These are phyloP conservation scores for Lepiota subincarnata DNA, from an alignment of 768 basidiomycete genomes.

Conservation along the genomic window DNA sequence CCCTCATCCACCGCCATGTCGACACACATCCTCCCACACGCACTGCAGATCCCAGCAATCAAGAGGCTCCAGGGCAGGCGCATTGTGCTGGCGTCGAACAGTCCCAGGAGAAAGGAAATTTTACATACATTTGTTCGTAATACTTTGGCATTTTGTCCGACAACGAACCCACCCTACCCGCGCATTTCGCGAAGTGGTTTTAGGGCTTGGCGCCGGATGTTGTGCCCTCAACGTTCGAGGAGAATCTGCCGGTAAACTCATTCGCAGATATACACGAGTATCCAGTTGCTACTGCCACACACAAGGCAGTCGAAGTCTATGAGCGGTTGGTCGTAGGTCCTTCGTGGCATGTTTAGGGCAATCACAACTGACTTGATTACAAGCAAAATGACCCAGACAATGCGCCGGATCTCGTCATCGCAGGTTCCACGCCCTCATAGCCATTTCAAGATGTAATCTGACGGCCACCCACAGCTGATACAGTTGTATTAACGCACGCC, in stretches of 20 bases:
- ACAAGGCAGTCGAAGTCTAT: slow-evolving; percentile 35
- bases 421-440: slow-evolving; percentile 42
- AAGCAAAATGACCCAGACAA: slow-evolving; percentile 38
- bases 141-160: not conserved
- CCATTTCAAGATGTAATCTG: not conserved
- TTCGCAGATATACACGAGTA: slow-evolving; percentile 57
- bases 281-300: slow-evolving; percentile 34
- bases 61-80: slow-evolving; percentile 70
- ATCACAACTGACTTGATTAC: slow-evolving; percentile 60
- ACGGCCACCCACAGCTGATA: slow-evolving; percentile 64
- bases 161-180: not conserved
- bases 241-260: slow-evolving; percentile 61
- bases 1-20: slow-evolving; percentile 17
- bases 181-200: slow-evolving; percentile 3
- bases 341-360: not conserved
- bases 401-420: slow-evolving; percentile 50
- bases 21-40: slow-evolving; percentile 57
- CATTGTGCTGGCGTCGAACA: slow-evolving; percentile 82
- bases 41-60: slow-evolving; percentile 55
- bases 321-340: slow-evolving; percentile 30
- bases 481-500: slow-evolving; percentile 84
- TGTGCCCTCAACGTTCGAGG: slow-evolving; percentile 59
- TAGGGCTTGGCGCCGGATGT: slow-evolving; percentile 40
- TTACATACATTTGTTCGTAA: slow-evolving; percentile 68
- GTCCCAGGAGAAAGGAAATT: slow-evolving; percentile 82